Evolutionary conservation across 2,329 filamentous ascomycete genomes (phyloP), one percentile per base, ranked within the genome.

Genomic region (Fusarium sp.): DNA sequence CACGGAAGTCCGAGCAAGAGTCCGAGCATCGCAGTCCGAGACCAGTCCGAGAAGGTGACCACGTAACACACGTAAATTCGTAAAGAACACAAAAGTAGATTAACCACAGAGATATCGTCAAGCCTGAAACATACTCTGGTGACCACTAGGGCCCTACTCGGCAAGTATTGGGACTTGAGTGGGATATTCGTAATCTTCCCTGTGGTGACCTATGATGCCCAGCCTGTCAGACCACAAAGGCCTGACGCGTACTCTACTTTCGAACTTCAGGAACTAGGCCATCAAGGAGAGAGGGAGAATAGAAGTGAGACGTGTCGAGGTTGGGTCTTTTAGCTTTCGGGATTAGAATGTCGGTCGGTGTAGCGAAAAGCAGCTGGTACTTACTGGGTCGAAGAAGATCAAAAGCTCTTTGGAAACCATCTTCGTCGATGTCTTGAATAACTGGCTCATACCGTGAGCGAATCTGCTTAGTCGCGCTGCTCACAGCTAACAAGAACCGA

Each of bases 351-450:
- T 14, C 31, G 7, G 7, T n/a, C 13, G 15, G 7, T 14, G 9
- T 1, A 20, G 15, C 24, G 9, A 15, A n/a, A 15, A 13, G 28
- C 4, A n/a, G 15, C 7, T n/a, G 15, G 38, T 63, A 77, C 53
- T 31, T 77, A 83, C 81, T 77, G 1, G 81, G 82, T 61, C 73
- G 60, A 66, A 84, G 81, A 18, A 79, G 69, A 9, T 72, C 70
- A 67, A 85, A 85, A 2, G 83, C 83, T 22, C 77, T 66, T 34
- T 85, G 79, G 55, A 84, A 84, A 7, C 74, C 73, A 2, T 79
- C 75, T 61, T 85, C 82, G 26, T 83, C 77, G 14, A 77, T 77
- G 55, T 84, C 82, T 11, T 69, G 76, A 6, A 85, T 65, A 6
- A 85, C 74, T 0, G 80, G 78, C 53, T 80, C 72, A 9, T 83